Conservation (phyloP, 192 early-diverging fungal genomes). For the Allomyces macrogynus region DNA sequence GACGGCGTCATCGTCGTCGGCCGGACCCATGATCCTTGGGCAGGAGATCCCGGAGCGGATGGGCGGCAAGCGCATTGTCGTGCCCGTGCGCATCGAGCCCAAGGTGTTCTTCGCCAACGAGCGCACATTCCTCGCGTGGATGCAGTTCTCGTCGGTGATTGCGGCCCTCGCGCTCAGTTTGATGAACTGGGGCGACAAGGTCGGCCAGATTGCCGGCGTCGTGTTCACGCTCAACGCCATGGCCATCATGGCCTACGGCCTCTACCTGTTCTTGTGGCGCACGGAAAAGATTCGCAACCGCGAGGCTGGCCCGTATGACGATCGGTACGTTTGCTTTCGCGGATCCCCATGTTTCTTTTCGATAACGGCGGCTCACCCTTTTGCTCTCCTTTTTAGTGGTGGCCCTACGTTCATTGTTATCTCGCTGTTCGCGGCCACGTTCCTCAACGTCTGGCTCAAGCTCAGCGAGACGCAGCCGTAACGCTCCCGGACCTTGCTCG, state of each 20-base stretch:
- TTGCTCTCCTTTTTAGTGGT: background rate
- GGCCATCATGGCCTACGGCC: conserved; percentile 56
- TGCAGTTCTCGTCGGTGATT: conserved; percentile 59
- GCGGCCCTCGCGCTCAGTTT: conserved; percentile 56
- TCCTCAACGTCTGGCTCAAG: background rate
- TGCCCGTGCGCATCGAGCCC: conserved; percentile 61
- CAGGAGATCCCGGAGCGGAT: background rate
- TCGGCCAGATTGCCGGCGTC: conserved; percentile 42
- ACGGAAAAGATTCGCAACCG: conserved; percentile 43
- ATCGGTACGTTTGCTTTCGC: conserved; percentile 14
- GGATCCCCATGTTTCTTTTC: too few relatives aligned
- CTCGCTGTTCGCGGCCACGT: background rate
- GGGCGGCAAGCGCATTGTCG: conserved; percentile 41
- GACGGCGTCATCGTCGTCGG: background rate
- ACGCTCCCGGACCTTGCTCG: too few relatives aligned
- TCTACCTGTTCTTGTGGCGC: conserved; percentile 53
- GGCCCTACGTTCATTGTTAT: background rate
- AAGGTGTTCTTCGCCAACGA: conserved; percentile 94
- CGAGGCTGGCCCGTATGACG: conserved; percentile 53
- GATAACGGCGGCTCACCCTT: too few relatives aligned
- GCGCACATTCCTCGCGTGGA: conserved; percentile 76
- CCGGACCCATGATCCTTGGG: background rate
- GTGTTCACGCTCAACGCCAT: conserved; percentile 34
- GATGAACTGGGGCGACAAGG: conserved; percentile 61
- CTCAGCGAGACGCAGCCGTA: background rate